Evolutionary conservation across 192 early-diverging fungal genomes (phyloP), one percentile per base, ranked within the genome.

Genomic region (Entophlyctis luteolus): DNA sequence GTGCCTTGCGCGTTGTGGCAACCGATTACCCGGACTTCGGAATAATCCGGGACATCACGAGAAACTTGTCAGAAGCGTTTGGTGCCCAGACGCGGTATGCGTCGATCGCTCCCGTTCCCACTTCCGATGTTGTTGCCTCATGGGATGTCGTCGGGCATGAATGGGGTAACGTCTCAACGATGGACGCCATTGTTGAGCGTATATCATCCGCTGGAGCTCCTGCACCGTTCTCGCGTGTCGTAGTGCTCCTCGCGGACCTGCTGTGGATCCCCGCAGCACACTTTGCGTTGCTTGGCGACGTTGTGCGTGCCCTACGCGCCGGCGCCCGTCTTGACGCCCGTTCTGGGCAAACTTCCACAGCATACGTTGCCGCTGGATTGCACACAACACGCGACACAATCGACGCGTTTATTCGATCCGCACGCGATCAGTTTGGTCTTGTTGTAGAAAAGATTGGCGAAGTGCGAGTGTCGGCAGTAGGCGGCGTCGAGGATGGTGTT

Each of bases 11-110:
- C 5, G 67, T 69, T 10, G 45, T 59, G 16, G 8, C 37, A 6
- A 69, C 67, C 6, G 67, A 69, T 49, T 69, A 69, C 33, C 67
- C 67, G 32, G 67, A 69, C 49, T 23, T 29, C 18, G 45, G 52
- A 22, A 69, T 69, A 29, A 23, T 59, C 2, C 6, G 1, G 1
- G 23, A 16, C 20, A 31, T 69, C 28, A 57, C 31, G 27, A 16
- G 34, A 18, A 69, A 59, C 33, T 42, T 10, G 14, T 29, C 16
- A 10, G 49, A 48, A 22, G 34, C 22, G 8, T 33, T 69, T 38
- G 56, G 55, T 18, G 45, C 25, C 27, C 55, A 59, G 16, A 22
- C 5, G 16, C n/a, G 67, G 23, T 45, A 20, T 20, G 37, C 23
- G 5, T 4, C 6, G 3, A 5, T 45, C 14, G 39, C 59, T 4